Conservation (phyloP, 1,284 basidiomycete genomes). For the Athelia psychrophila region DNA sequence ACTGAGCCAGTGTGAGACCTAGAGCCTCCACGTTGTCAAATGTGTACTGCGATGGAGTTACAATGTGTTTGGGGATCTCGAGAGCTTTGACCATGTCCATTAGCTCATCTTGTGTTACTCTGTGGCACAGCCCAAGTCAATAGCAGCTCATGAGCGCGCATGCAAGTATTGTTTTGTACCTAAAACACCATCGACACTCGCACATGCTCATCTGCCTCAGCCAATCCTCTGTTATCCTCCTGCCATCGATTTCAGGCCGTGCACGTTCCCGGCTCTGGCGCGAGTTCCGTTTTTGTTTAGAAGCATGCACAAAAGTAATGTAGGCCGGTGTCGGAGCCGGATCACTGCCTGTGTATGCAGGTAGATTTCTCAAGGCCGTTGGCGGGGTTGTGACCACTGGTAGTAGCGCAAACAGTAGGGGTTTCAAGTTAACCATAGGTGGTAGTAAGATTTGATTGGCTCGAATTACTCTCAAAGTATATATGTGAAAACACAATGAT, state of each 20-base stretch:
- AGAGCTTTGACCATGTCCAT: not conserved
- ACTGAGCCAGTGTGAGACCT: not conserved
- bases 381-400: no score
- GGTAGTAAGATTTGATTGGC: no score
- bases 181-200: not conserved
- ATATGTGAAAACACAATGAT: no score
- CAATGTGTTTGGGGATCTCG: not conserved
- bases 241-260: not conserved
- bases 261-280: no score
- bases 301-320: no score
- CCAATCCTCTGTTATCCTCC: not conserved
- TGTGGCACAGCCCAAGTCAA: not conserved
- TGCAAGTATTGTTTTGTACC: not conserved
- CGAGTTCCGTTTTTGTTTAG: no score
- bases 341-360: no score
- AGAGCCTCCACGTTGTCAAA: conserved; percentile 1
- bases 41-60: not conserved
- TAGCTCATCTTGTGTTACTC: not conserved
- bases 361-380: no score
- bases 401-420: no score
- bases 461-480: no score
- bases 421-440: no score
- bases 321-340: no score
- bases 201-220: not conserved
- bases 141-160: not conserved